Evolutionary conservation across 345 rosid species (phyloP).

Genomic region (Dimocarpus longan): DNA sequence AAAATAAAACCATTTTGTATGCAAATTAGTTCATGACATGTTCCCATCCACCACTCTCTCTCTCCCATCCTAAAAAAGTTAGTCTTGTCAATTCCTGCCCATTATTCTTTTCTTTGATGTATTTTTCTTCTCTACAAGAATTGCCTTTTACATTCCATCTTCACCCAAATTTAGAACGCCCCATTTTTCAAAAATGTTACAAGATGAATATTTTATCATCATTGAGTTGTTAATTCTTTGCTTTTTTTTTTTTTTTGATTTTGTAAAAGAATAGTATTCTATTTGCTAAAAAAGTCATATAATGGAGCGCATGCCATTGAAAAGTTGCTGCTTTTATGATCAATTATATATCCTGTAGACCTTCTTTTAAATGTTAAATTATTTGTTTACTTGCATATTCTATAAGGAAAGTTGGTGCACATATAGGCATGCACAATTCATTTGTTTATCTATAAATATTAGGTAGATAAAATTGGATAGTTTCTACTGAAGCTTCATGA

Average conservation of each 20-base stretch:
- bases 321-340: slow-evolving; percentile 3
- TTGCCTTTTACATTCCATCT: not conserved
- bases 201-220: not conserved
- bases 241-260: not conserved
- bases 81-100: not conserved
- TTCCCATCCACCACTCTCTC: not conserved
- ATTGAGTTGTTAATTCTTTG: not conserved
- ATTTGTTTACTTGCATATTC: not conserved
- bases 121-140: not conserved
- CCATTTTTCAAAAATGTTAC: not conserved
- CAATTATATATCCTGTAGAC: not conserved
- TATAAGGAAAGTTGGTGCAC: not conserved
- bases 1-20: slow-evolving; percentile 6
- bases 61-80: not conserved
- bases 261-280: not conserved
- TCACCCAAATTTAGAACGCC: not conserved
- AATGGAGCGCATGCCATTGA: slow-evolving; percentile 17
- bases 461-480: no score
- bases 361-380: not conserved
- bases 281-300: not conserved
- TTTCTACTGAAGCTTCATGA: no score
- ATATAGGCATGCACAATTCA: not conserved
- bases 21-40: not conserved
- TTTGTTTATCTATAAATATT: no score
- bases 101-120: not conserved